Evolutionary conservation across 768 basidiomycete genomes (phyloP).

Genomic region (Cyclocybe aegerita): DNA sequence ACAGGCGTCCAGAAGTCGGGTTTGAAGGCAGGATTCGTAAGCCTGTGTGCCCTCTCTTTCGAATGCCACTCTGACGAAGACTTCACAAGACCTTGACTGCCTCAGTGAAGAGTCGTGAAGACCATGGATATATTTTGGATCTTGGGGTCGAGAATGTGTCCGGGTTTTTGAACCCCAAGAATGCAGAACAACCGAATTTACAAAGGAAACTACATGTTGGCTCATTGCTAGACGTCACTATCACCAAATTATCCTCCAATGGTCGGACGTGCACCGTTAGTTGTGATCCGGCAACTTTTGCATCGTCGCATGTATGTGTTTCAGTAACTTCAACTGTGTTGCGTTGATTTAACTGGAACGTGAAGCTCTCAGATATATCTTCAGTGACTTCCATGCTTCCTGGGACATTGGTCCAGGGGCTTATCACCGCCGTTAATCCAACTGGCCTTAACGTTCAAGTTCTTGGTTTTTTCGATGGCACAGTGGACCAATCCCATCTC

Average conservation of each 20-base stretch:
- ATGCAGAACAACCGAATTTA: constrained; percentile 39
- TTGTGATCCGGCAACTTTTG: constrained; percentile 46
- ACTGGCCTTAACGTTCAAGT: constrained; percentile 86
- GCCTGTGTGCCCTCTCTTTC: constrained; percentile 29
- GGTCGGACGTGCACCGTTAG: constrained; percentile 77
- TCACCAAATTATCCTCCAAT: constrained; percentile 69
- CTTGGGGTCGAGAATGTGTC: constrained; percentile 77
- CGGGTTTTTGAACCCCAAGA: constrained; percentile 84
- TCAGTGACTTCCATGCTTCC: constrained; percentile 84
- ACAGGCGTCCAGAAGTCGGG: constrained; percentile 76
- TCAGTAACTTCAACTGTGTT: background rate
- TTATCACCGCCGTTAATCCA: constrained; percentile 75
- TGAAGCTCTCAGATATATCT: constrained; percentile 67
- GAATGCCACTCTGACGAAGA: constrained; percentile 6
- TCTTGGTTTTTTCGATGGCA: constrained; percentile 90
- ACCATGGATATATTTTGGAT: constrained; percentile 91
- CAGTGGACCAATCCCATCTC: constrained; percentile 81
- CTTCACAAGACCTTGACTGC: constrained; percentile 65
- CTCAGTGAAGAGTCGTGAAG: constrained; percentile 82
- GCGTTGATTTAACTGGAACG: background rate
- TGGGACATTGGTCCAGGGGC: constrained; percentile 75
- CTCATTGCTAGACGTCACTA: constrained; percentile 62
- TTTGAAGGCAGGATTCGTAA: constrained; percentile 70
- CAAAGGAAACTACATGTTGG: constrained; percentile 52
- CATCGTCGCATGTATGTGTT: constrained; percentile 51